Evolutionary conservation across 768 basidiomycete genomes (phyloP), one percentile per base, ranked within the genome.

Genomic region (Collybia nuda): DNA sequence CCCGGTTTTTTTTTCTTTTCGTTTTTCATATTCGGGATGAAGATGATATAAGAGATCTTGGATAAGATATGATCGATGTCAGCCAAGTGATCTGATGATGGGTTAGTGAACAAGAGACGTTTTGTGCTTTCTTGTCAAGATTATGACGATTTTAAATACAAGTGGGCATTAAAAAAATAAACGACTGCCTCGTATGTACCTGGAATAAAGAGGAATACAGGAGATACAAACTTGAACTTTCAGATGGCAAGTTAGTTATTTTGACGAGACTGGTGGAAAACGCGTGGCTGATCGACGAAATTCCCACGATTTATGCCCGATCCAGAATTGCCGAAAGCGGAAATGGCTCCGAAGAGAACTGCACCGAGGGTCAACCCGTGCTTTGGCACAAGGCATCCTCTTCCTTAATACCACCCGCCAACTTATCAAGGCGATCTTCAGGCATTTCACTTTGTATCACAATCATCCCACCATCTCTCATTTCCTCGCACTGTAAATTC

Each of bases 311-410:
- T 21, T 21, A 51, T 29, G 55, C 40, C 56, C 56, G 58, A 58
- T 53, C 22, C 50, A 56, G 50, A 54, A 52, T 66, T 64, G 57
- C 54, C 69, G 64, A 61, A 71, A 69, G 61, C 62, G 67, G 67
- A 66, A 61, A 62, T 60, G 32, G 32, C 32, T 32, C 32, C 32
- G 32, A 32, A 67, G 63, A 64, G 61, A 54, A 62, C 50, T 51
- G 54, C 55, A 63, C 56, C 57, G 48, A 52, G 53, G 50, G 51
- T 47, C 58, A 59, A 59, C 54, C 58, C 60, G 60, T 62, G 61
- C 57, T 63, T 65, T 65, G 62, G 56, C 60, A 59, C 62, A 63
- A 54, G 56, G 56, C 60, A 44, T 52, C 51, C 41, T 48, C 50
- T 55, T 55, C 50, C 56, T 58, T 53, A 56, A 53, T 55, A 58